Percentiles rank a stretch among this genome's conserved stretches.
Conservation (phyloP, 768 basidiomycete genomes). For the Neoboletus subvelutipes region DNA sequence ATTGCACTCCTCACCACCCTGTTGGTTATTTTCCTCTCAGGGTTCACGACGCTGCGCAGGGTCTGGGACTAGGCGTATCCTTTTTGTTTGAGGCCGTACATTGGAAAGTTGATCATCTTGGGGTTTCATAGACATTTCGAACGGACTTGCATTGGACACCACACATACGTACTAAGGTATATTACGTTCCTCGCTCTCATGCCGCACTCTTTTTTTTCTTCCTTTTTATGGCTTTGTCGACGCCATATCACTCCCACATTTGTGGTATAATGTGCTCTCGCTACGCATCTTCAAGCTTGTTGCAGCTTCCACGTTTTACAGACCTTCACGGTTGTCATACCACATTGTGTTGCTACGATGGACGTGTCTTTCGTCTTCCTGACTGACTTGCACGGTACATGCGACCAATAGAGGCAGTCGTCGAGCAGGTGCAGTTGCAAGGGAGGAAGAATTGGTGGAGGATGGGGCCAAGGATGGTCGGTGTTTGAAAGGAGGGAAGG, state of each 20-base stretch:
- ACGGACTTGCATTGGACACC: conserved; percentile 31
- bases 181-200: conserved; percentile 21
- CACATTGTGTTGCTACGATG: not conserved
- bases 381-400: conserved; percentile 1
- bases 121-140: conserved; percentile 24
- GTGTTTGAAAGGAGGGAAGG: too few species aligned
- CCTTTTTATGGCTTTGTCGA: conserved; percentile 15
- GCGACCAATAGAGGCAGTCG: conserved; percentile 6
- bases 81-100: not conserved
- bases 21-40: conserved; percentile 32
- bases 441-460: too few species aligned
- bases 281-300: conserved; percentile 5
- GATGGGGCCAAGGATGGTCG: too few species aligned
- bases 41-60: conserved; percentile 36
- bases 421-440: not conserved
- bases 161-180: conserved; percentile 31
- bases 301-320: conserved; percentile 5
- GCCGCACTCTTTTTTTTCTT: conserved; percentile 15
- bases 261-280: conserved; percentile 26
- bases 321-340: conserved; percentile 4
- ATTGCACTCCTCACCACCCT: conserved; percentile 34
- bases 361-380: conserved; percentile 1
- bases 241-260: conserved; percentile 9
- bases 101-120: conserved; percentile 11
- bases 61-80: conserved; percentile 24